Percentiles rank a stretch among this genome's conserved stretches.
Evolutionary conservation across 164 flowering plant genomes (phyloP).

Genomic region (Sedum album): DNA sequence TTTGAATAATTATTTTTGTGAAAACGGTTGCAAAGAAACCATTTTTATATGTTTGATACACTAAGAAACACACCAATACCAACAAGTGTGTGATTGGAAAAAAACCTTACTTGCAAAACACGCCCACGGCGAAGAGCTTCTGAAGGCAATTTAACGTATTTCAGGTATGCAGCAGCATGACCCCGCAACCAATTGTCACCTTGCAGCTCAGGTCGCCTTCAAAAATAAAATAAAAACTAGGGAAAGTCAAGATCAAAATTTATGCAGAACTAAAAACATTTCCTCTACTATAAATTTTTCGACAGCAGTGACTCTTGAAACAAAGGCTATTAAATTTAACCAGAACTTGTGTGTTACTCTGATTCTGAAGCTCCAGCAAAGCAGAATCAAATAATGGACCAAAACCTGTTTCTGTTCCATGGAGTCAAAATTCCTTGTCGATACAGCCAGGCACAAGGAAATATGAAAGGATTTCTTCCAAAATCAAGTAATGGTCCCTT

Average conservation of each 20-base stretch:
- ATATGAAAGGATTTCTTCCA: slow-evolving; percentile 69
- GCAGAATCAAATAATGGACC: not conserved
- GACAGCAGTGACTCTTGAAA: not conserved
- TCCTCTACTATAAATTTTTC: too few relatives aligned
- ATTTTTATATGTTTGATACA: too few relatives aligned
- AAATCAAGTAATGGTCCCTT: slow-evolving; percentile 88
- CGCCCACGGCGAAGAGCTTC: slow-evolving; percentile 68
- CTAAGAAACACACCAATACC: too few relatives aligned
- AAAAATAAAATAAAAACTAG: too few relatives aligned
- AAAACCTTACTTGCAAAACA: slow-evolving; percentile 49
- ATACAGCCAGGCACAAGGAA: slow-evolving; percentile 78
- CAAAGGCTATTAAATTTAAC: not conserved
- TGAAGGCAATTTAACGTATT: slow-evolving; percentile 42
- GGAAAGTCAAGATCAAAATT: too few relatives aligned
- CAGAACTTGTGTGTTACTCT: not conserved
- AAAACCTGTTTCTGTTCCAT: slow-evolving; percentile 69
- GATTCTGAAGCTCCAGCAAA: not conserved
- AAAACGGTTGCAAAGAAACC: not conserved
- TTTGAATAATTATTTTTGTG: not conserved
- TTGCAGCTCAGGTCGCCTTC: slow-evolving; percentile 66
- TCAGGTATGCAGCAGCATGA: slow-evolving; percentile 82
- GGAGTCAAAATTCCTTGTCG: slow-evolving; percentile 77
- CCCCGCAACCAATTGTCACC: slow-evolving; percentile 98
- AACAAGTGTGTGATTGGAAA: too few relatives aligned
- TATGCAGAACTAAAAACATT: not conserved